Conservation (phyloP, 1,139 yeast species). For the Magnusiomyces clavatus region DNA sequence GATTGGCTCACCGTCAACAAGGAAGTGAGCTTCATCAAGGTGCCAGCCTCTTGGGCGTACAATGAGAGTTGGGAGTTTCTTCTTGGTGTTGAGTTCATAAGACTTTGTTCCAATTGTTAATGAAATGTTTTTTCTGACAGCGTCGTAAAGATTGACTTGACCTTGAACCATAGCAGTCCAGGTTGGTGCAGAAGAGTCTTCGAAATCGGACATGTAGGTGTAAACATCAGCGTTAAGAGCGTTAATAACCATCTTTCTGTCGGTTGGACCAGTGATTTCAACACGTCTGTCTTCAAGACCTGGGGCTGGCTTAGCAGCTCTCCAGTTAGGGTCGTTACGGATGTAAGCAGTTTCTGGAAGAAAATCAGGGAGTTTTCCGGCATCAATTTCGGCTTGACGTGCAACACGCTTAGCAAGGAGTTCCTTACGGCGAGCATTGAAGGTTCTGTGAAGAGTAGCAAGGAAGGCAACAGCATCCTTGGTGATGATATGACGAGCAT, state of each 20-base stretch:
- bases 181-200: slow-evolving; percentile 92
- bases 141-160: slow-evolving; percentile 89
- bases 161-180: slow-evolving; percentile 86
- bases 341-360: slow-evolving; percentile 63
- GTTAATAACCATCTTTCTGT: slow-evolving; percentile 88
- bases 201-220: slow-evolving; percentile 93
- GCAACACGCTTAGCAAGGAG: slow-evolving; percentile 52
- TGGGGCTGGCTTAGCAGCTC: slow-evolving; percentile 68
- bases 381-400: slow-evolving; percentile 54
- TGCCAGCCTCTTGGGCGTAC: slow-evolving; percentile 90
- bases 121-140: slow-evolving; percentile 59
- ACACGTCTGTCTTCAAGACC: slow-evolving; percentile 70
- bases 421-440: slow-evolving; percentile 51
- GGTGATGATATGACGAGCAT: slow-evolving; percentile 52
- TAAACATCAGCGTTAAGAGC: slow-evolving; percentile 85
- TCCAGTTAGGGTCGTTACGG: slow-evolving; percentile 71
- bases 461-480: slow-evolving; percentile 62
- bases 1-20: slow-evolving; percentile 68
- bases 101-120: slow-evolving; percentile 50
- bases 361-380: slow-evolving; percentile 61
- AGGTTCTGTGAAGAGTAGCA: slow-evolving; percentile 63
- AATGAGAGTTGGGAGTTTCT: slow-evolving; percentile 55
- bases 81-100: slow-evolving; percentile 44
- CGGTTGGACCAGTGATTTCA: slow-evolving; percentile 47
- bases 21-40: slow-evolving; percentile 62